Percentiles rank a stretch among this genome's conserved stretches.
Evolutionary conservation across 2,329 filamentous ascomycete genomes (phyloP).

Genomic region (Coniochaeta sp.): DNA sequence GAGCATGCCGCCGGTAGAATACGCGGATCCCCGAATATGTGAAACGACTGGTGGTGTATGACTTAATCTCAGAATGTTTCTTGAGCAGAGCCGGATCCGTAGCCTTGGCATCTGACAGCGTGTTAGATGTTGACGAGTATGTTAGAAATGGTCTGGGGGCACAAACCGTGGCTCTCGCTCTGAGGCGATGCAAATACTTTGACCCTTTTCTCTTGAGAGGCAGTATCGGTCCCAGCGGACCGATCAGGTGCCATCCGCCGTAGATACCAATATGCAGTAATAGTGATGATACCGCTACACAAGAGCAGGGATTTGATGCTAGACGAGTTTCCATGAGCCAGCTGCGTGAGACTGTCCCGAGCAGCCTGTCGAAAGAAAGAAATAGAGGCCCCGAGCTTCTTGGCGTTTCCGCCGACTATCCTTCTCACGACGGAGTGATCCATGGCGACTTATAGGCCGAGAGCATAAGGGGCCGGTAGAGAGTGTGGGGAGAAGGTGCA

Average conservation of each 20-base stretch:
- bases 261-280: not conserved
- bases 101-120: slow-evolving; percentile 28
- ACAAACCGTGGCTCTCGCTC: not conserved
- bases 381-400: not conserved
- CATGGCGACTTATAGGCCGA: not conserved
- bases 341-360: not conserved
- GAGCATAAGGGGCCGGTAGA: not conserved
- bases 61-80: slow-evolving; percentile 63
- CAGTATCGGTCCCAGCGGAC: not conserved
- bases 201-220: not conserved
- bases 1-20: slow-evolving; percentile 76
- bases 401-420: not conserved
- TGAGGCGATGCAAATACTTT: not conserved
- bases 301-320: not conserved
- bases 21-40: slow-evolving; percentile 72
- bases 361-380: not conserved
- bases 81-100: slow-evolving; percentile 75
- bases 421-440: not conserved
- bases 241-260: slow-evolving; percentile 1
- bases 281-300: not conserved
- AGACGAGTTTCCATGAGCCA: not conserved
- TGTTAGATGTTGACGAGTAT: not conserved
- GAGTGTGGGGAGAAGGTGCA: not conserved
- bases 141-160: not conserved
- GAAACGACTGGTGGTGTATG: slow-evolving; percentile 64